Conservation (phyloP, 139 green algal species). For the Eudorina sp. region DNA sequence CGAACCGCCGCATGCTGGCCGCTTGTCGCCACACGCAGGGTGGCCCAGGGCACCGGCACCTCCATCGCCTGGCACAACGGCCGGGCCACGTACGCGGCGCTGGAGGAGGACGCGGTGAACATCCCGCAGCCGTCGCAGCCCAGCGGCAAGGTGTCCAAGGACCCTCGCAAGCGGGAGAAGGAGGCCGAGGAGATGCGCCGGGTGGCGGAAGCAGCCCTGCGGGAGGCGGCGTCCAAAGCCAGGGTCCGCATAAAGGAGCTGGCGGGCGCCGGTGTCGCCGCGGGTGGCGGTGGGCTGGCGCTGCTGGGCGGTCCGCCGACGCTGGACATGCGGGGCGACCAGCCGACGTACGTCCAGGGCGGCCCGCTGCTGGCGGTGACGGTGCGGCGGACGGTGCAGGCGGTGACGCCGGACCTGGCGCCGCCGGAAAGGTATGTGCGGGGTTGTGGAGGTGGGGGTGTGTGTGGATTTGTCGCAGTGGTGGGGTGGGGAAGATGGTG, state of each 20-base stretch:
- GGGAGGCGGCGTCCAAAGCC: conserved; percentile 12
- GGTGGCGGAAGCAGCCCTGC: background rate
- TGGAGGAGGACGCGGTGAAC: conserved; percentile 18
- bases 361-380: conserved; percentile 46
- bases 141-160: conserved; percentile 2
- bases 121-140: background rate
- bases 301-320: background rate
- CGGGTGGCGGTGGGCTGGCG: background rate
- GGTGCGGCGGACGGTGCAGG: background rate
- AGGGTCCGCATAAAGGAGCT: conserved; percentile 25
- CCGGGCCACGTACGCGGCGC: conserved; percentile 33
- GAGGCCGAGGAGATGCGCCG: conserved; percentile 8
- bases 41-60: conserved; percentile 16
- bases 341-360: background rate
- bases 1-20: no score
- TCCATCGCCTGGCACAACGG: conserved; percentile 51
- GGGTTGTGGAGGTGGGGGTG: background rate
- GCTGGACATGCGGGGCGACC: conserved; percentile 16
- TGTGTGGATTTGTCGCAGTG: background rate
- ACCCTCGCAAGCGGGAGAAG: conserved; percentile 33
- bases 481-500: no score
- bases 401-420: background rate
- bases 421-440: background rate
- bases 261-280: background rate
- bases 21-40: no score